These are phyloP conservation scores for Fusarium sp. DNA, from an alignment of 2,329 filamentous ascomycete species.

Conservation along the genomic window DNA sequence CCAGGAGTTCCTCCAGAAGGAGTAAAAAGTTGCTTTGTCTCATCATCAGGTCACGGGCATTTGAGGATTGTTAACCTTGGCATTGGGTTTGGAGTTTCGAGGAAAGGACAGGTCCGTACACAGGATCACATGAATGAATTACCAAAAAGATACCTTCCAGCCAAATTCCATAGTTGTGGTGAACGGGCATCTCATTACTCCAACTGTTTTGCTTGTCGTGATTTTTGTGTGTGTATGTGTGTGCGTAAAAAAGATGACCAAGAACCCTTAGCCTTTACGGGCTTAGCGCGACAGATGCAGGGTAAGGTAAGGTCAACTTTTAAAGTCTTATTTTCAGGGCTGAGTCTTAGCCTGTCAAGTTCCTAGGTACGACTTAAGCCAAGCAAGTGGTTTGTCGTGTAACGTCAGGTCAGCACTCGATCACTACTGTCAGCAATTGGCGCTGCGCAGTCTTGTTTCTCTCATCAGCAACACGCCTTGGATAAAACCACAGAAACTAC, in stretches of 20 bases:
- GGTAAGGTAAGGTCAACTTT: not conserved
- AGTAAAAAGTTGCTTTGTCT: slow-evolving; percentile 52
- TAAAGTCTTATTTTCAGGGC: not conserved
- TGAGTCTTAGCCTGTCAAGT: not conserved
- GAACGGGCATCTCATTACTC: slow-evolving; percentile 49
- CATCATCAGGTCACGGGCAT: slow-evolving; percentile 45
- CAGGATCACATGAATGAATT: slow-evolving; percentile 56
- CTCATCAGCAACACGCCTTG: too few relatives aligned
- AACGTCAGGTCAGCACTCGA: not conserved
- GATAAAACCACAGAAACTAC: too few relatives aligned
- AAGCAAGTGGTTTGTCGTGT: not conserved
- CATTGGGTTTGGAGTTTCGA: slow-evolving; percentile 58
- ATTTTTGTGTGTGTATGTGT: slow-evolving; percentile 1
- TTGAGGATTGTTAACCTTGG: slow-evolving; percentile 51
- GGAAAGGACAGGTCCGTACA: slow-evolving; percentile 53
- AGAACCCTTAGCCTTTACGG: slow-evolving; percentile 2
- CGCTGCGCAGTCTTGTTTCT: not conserved
- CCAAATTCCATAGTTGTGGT: slow-evolving; percentile 50
- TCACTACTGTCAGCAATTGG: not conserved
- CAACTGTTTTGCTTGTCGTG: slow-evolving; percentile 29
- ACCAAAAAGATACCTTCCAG: slow-evolving; percentile 53
- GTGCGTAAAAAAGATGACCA: slow-evolving; percentile 13
- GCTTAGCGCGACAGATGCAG: slow-evolving; percentile 5
- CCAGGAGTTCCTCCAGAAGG: slow-evolving; percentile 76
- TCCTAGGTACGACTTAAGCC: not conserved